A percentile compares a stretch with the other conserved stretches of the same genome.
Conservation (phyloP, 2,329 filamentous ascomycete species). For the Arthrobotrys sinensis region DNA sequence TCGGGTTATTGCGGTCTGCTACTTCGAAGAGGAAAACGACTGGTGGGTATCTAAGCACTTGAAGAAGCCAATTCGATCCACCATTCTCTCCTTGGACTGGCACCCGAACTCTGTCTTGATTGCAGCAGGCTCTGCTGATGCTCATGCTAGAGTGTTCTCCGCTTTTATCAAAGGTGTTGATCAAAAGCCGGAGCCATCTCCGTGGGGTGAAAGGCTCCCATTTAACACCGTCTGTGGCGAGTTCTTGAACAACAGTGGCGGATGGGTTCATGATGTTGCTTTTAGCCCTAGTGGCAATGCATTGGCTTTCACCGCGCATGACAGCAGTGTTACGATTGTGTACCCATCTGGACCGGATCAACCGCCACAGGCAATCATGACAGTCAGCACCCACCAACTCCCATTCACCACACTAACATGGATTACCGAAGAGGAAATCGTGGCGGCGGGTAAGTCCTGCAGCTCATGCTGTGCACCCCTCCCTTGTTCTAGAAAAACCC, state of each 20-base stretch:
- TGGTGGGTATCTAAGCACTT: slow-evolving; percentile 99
- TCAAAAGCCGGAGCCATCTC: slow-evolving; percentile 83
- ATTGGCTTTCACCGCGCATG: slow-evolving; percentile 94
- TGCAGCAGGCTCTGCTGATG: slow-evolving; percentile 95
- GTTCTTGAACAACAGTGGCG: slow-evolving; percentile 93
- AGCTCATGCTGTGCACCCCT: slow-evolving; percentile 40
- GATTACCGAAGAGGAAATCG: slow-evolving; percentile 92
- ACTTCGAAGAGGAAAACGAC: slow-evolving; percentile 99
- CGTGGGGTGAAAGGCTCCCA: slow-evolving; percentile 94
- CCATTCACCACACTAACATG: slow-evolving; percentile 95
- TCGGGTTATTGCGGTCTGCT: slow-evolving; percentile 94
- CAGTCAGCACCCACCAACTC: slow-evolving; percentile 87
- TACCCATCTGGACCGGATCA: slow-evolving; percentile 94
- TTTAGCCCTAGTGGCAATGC: slow-evolving; percentile 94
- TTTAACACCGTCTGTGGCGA: slow-evolving; percentile 99
- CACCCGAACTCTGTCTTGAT: slow-evolving; percentile 97
- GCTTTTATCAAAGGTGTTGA: slow-evolving; percentile 97
- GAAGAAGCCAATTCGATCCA: slow-evolving; percentile 98
- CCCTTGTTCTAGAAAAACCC: slow-evolving; percentile 42
- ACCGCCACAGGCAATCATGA: slow-evolving; percentile 89
- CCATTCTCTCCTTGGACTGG: slow-evolving; percentile 94
- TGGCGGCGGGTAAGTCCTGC: slow-evolving; percentile 91
- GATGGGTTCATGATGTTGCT: slow-evolving; percentile 93
- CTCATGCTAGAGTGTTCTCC: slow-evolving; percentile 93
- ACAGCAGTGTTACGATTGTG: slow-evolving; percentile 96